Evolutionary conservation across 2,329 filamentous ascomycete species (phyloP), one percentile per base, ranked within the genome.

Genomic region (Exophiala lecanii-corni): DNA sequence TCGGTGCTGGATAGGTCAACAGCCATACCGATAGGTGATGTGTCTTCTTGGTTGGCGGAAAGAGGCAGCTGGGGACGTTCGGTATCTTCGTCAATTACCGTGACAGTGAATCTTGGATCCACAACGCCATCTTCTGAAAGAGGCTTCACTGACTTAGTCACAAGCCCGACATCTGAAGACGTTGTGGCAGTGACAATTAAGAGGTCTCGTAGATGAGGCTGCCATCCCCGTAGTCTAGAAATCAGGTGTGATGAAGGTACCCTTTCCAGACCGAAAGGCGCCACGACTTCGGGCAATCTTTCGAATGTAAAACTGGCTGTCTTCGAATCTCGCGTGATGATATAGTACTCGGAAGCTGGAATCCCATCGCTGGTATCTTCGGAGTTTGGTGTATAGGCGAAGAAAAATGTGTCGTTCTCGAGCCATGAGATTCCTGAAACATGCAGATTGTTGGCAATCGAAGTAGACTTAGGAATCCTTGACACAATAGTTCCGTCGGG

Each of bases 401-500:
- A 74, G 33, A 97, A 72, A 60, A 96, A 94, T 2, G 91, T 69
- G 55, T 94, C 70, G 55, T 92, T 95, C 58, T 92, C 86, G 15
- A 97, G 74, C 92, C 94, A 98, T 26, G 76, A 75, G 30, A 98
- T 74, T 12, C 84, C 84, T 3, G 88, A 86, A 2, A 94, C 86
- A 64, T 87, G 81, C 59, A 78, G 80, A 54, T 72, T 78, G 55
- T 61, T 70, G 49, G 74, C 73, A 5, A 92, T 57, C 44, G 74
- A 74, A 4, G 86, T 81, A 2, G 91, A 87, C 45, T 79, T 79
- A 17, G 89, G 88, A 35, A 98, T 86, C 39, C 82, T 74, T 25
- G 76, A 89, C 66, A 91, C 92, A 19, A 78, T 73, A 30, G 76
- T 76, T 35, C 91, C 91, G 55, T 87, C 79, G 0, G 85, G 86